Conservation (phyloP, 2,329 filamentous ascomycete genomes). For the Thermoascus crustaceus region DNA sequence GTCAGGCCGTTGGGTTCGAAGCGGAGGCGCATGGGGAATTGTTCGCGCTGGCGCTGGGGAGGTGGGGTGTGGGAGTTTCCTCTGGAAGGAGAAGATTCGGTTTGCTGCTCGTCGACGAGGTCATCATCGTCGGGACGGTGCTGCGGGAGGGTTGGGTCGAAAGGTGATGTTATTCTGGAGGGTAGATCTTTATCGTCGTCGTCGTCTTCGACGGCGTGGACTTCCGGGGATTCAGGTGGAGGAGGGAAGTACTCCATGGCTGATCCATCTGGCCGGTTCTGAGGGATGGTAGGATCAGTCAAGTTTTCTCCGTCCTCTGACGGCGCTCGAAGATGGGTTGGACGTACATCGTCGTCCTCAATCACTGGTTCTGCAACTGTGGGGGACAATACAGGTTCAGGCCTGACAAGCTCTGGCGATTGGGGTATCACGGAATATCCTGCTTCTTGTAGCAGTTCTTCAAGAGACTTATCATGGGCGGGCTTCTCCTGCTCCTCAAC, state of each 20-base stretch:
- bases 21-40: constrained; percentile 28
- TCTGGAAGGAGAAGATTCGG: constrained; percentile 16
- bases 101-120: not conserved
- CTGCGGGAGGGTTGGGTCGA: constrained; percentile 41
- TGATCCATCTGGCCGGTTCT: constrained; percentile 13
- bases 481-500: constrained; percentile 20
- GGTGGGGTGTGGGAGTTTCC: constrained; percentile 1
- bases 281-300: not conserved
- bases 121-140: constrained; percentile 34
- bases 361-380: constrained; percentile 13
- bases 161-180: constrained; percentile 7
- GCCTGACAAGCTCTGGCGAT: constrained; percentile 12
- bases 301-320: not conserved
- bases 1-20: constrained; percentile 28
- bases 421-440: constrained; percentile 30
- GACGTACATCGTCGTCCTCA: constrained; percentile 17
- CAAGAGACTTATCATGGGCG: constrained; percentile 31
- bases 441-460: constrained; percentile 35
- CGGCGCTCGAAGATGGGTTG: constrained; percentile 13
- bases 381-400: constrained; percentile 18
- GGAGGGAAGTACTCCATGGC: constrained; percentile 6
- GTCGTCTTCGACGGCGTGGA: constrained; percentile 1
- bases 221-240: constrained; percentile 6
- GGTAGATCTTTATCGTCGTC: too few relatives aligned
- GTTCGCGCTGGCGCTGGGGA: constrained; percentile 8